These are phyloP conservation scores for Conticribra weissflogii DNA, from an alignment of 108 stramenopile species.

Conservation along the genomic window DNA sequence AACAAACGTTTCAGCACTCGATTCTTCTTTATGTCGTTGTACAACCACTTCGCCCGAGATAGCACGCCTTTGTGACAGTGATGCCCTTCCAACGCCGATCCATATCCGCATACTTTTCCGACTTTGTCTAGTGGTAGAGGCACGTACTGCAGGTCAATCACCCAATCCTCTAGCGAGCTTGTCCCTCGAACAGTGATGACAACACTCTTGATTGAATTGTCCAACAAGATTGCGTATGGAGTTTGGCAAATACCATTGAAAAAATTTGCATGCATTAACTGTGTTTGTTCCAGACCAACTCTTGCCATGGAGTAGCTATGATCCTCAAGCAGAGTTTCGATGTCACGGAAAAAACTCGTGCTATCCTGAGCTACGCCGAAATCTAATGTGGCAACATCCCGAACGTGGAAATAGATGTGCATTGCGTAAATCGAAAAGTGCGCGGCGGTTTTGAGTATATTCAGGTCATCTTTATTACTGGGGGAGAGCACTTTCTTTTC, in stretches of 20 bases:
- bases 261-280: slow-evolving; percentile 35
- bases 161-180: slow-evolving; percentile 31
- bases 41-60: slow-evolving; percentile 25
- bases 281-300: slow-evolving; percentile 27
- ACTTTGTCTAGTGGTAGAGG: slow-evolving; percentile 16
- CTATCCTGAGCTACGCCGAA: slow-evolving; percentile 25
- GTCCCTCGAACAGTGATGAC: slow-evolving; percentile 48
- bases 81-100: slow-evolving; percentile 11
- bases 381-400: slow-evolving; percentile 21
- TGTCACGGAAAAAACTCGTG: slow-evolving; percentile 30
- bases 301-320: slow-evolving; percentile 20
- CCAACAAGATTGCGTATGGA: slow-evolving; percentile 43
- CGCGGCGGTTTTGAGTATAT: slow-evolving; percentile 12
- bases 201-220: slow-evolving; percentile 33
- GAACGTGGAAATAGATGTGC: slow-evolving; percentile 27
- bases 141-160: slow-evolving; percentile 22
- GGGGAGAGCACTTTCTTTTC: slow-evolving; percentile 30
- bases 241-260: slow-evolving; percentile 39
- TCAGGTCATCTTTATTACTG: slow-evolving; percentile 26
- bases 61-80: slow-evolving; percentile 33
- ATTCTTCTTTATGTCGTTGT: slow-evolving; percentile 25
- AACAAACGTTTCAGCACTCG: slow-evolving; percentile 11
- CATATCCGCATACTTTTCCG: slow-evolving; percentile 19
- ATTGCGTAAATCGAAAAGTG: slow-evolving; percentile 40
- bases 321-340: slow-evolving; percentile 14